phyloP scores from a whole-genome alignment of 306 rosid species.

The Prunus fruticosa region DNA sequence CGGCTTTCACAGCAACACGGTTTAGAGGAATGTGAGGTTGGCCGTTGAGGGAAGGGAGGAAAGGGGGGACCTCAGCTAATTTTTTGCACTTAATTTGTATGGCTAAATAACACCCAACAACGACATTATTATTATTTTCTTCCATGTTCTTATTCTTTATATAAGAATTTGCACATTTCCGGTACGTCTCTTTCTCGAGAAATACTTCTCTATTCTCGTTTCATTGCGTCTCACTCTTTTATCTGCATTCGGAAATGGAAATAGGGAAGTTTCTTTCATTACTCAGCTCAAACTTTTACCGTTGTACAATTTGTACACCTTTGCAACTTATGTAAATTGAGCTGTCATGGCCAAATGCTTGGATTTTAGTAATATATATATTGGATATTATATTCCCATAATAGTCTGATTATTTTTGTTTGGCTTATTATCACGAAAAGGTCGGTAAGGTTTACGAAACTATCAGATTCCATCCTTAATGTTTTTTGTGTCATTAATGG shows the following conservation, averaged over 20 bases:
- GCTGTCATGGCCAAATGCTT: not conserved
- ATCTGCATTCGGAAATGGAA: too few relatives aligned
- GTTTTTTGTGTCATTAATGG: too few relatives aligned
- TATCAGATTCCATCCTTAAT: too few relatives aligned
- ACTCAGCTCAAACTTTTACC: not conserved
- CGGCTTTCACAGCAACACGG: constrained; percentile 3
- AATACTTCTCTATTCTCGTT: too few relatives aligned
- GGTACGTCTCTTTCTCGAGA: too few relatives aligned
- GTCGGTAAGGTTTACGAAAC: too few relatives aligned
- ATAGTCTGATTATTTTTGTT: not conserved
- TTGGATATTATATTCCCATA: too few relatives aligned
- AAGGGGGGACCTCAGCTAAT: constrained; percentile 4
- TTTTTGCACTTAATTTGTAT: not conserved
- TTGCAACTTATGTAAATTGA: not conserved
- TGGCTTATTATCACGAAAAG: too few relatives aligned
- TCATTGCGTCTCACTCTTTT: too few relatives aligned
- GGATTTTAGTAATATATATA: too few relatives aligned
- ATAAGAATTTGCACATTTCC: not conserved
- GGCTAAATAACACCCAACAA: not conserved
- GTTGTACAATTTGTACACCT: not conserved
- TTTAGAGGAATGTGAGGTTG: not conserved
- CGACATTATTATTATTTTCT: not conserved
- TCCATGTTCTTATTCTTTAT: not conserved
- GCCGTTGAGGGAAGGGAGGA: not conserved
- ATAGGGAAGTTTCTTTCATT: not conserved